These are phyloP conservation scores for Trametes polyzona DNA, from an alignment of 1,284 basidiomycete species.

Conservation along the genomic window DNA sequence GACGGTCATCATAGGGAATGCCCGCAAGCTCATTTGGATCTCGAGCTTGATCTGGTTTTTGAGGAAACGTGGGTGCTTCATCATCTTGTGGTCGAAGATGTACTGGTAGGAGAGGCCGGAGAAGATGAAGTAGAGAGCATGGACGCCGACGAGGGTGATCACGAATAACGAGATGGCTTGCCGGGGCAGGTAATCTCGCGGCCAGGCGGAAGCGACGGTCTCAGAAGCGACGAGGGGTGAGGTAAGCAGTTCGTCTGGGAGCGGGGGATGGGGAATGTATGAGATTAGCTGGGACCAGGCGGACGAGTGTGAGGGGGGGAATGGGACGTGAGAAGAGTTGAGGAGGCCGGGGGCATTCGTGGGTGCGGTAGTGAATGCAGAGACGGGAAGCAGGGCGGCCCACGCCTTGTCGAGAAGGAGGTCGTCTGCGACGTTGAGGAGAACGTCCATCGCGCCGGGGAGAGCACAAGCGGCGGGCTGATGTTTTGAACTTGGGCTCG, in stretches of 20 bases:
- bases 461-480: conserved; percentile 1
- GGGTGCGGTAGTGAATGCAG: conserved; percentile 50
- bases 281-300: conserved; percentile 60
- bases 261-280: conserved; percentile 59
- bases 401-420: conserved; percentile 80
- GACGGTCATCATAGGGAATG: conserved; percentile 82
- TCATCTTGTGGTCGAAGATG: conserved; percentile 97
- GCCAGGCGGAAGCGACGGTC: conserved; percentile 66
- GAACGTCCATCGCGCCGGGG: conserved; percentile 72
- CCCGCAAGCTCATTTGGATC: conserved; percentile 76
- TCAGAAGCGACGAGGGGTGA: conserved; percentile 32
- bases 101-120: conserved; percentile 83
- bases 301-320: conserved; percentile 36
- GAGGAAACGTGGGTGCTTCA: conserved; percentile 92
- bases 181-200: conserved; percentile 78
- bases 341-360: conserved; percentile 34
- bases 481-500: too few relatives aligned
- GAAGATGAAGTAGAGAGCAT: conserved; percentile 85
- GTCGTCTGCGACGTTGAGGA: conserved; percentile 76
- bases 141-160: conserved; percentile 83
- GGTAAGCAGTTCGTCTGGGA: conserved; percentile 41
- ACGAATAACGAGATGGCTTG: conserved; percentile 79
- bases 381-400: conserved; percentile 72
- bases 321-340: conserved; percentile 40
- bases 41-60: conserved; percentile 87